phyloP scores from a whole-genome alignment of 2,329 filamentous ascomycete species.

The Ascochyta pisi region DNA sequence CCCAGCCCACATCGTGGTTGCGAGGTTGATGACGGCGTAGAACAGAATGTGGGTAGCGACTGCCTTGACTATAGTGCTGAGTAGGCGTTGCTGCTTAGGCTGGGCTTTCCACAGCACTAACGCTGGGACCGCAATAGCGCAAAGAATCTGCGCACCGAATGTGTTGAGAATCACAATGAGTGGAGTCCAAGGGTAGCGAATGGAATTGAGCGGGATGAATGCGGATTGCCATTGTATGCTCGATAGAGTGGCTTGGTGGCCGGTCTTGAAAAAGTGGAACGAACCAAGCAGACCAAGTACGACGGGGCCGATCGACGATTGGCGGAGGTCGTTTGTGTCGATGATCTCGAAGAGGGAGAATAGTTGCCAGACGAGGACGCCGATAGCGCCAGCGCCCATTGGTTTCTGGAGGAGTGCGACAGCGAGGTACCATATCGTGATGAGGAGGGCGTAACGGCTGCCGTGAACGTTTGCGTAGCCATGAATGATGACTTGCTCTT shows the following conservation, averaged over 20 bases:
- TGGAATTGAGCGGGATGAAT: constrained; percentile 83
- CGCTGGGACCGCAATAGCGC: constrained; percentile 79
- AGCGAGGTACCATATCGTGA: constrained; percentile 77
- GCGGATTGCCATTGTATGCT: constrained; percentile 96
- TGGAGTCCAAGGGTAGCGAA: constrained; percentile 90
- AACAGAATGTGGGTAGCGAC: constrained; percentile 79
- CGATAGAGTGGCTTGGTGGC: constrained; percentile 86
- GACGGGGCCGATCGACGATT: constrained; percentile 79
- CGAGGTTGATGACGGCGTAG: constrained; percentile 81
- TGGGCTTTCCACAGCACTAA: constrained; percentile 88
- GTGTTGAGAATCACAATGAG: constrained; percentile 83
- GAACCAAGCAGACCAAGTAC: constrained; percentile 87
- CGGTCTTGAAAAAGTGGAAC: constrained; percentile 97
- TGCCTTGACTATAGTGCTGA: constrained; percentile 74
- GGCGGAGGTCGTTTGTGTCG: constrained; percentile 66
- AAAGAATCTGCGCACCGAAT: constrained; percentile 86
- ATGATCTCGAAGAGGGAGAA: constrained; percentile 74
- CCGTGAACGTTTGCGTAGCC: constrained; percentile 95
- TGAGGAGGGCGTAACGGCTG: constrained; percentile 83
- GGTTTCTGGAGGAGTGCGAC: constrained; percentile 88
- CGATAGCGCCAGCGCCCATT: constrained; percentile 87
- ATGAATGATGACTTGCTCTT: constrained; percentile 72
- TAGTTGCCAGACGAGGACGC: constrained; percentile 85
- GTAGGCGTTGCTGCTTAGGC: constrained; percentile 68
- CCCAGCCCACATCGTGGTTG: constrained; percentile 89